Conservation (phyloP, 257 asterid genomes). For the Solanum virginianum region DNA sequence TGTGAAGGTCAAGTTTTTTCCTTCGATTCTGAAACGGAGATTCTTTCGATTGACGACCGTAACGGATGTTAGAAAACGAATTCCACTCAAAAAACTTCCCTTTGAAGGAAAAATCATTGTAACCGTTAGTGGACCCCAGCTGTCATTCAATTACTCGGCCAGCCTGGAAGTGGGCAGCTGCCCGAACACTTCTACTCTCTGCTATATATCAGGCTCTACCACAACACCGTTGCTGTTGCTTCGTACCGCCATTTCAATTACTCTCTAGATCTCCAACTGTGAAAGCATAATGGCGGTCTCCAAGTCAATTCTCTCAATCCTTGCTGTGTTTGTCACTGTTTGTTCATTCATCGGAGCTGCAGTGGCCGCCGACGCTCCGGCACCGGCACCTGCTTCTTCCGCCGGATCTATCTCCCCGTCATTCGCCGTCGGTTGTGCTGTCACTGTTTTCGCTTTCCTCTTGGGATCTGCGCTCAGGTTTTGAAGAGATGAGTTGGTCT, state of each 20-base stretch:
- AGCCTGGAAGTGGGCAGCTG: slow-evolving; percentile 23
- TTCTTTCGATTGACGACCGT: too few species aligned
- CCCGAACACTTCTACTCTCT: not conserved
- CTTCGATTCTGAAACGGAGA: too few species aligned
- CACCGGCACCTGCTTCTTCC: slow-evolving; percentile 34
- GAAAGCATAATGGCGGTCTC: slow-evolving; percentile 20
- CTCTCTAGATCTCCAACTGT: not conserved
- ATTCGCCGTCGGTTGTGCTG: slow-evolving; percentile 17
- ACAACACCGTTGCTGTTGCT: not conserved
- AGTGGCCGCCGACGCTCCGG: slow-evolving; percentile 31
- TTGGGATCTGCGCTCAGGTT: slow-evolving; percentile 35
- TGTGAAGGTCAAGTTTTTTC: not conserved
- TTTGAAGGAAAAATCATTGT: not conserved
- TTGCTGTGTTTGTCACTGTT: slow-evolving; percentile 6
- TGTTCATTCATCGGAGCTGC: slow-evolving; percentile 24
- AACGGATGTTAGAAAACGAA: not conserved
- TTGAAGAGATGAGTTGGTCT: slow-evolving; percentile 6
- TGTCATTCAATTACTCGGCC: slow-evolving; percentile 11
- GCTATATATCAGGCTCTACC: not conserved
- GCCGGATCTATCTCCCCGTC: slow-evolving; percentile 31
- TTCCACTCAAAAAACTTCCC: not conserved
- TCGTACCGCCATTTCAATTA: not conserved
- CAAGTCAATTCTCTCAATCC: slow-evolving; percentile 2
- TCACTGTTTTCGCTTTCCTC: slow-evolving; percentile 17
- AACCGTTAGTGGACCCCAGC: slow-evolving; percentile 2